Percentiles rank a stretch among this genome's conserved stretches.
Evolutionary conservation across 164 flowering plant genomes (phyloP).

Genomic region (Liquidambar formosana): DNA sequence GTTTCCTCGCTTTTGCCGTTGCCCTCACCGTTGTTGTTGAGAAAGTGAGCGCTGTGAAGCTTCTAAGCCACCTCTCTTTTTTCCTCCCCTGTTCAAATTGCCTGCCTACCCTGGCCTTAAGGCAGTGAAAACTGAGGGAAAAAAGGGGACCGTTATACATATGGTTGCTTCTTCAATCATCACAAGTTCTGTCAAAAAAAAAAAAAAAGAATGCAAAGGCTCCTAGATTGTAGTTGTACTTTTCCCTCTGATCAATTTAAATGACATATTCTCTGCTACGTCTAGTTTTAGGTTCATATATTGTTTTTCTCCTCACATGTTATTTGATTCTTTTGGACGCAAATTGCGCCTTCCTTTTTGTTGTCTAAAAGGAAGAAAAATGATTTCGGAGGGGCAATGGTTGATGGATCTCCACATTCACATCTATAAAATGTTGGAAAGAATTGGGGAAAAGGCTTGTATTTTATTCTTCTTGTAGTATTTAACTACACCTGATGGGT

Average conservation of each 20-base stretch:
- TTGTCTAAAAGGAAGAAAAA: neutral
- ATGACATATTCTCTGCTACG: too few species aligned
- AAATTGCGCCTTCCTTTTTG: neutral
- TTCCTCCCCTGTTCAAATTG: neutral
- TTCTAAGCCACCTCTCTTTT: neutral
- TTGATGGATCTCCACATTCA: neutral
- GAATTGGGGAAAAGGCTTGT: neutral
- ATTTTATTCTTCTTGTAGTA: neutral
- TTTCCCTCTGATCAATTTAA: too few species aligned
- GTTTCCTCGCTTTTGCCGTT: slow-evolving; percentile 33
- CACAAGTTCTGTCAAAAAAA: too few species aligned
- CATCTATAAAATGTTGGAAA: neutral
- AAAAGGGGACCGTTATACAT: neutral
- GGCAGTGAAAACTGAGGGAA: neutral
- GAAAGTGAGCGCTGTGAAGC: slow-evolving; percentile 9
- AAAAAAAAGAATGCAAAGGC: too few species aligned
- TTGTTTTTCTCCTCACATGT: neutral
- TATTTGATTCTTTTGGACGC: neutral
- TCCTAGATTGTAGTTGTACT: too few species aligned
- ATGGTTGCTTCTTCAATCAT: too few species aligned
- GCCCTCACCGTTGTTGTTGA: slow-evolving; percentile 28
- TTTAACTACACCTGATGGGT: too few species aligned
- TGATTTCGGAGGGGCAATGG: neutral
- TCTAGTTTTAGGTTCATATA: too few species aligned
- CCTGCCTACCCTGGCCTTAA: neutral